Base-by-base conservation (phyloP, 2,329 filamentous ascomycete species). In the Fusarium coffeatum region DNA sequence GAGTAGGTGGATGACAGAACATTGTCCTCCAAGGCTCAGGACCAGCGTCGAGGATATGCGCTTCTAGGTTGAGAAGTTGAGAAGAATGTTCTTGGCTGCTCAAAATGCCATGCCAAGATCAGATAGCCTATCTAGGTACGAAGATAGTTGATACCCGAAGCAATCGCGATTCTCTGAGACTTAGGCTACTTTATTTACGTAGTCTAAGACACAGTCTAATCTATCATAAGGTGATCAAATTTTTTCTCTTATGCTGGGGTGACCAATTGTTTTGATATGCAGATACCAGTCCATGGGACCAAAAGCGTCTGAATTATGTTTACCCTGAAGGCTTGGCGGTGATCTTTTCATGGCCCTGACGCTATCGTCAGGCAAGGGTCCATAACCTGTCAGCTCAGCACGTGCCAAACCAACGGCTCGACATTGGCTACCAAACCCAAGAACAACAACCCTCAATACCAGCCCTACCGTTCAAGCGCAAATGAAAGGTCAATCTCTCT, bases 171-270 rank as follows among this genome's bases (percentile, higher is more conserved):
- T 25, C 23, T 25, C 23, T 25, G 23, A 27, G 11, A 28, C 27
- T 13, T 2, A 6, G 12, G 2, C 6, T 15, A 30, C 6, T 15
- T 15, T 15, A 3, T 13, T 4, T 8, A 15, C 7, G 28, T 30
- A 15, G 6, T 7, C 28, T 15, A 3, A 8, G 15, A 8, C 1
- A 10, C 1, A 11, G 2, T 30, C 12, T 15, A 15, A 30, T 6
- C 12, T 30, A 3, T 30, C 12, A 6, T 9, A 34, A 37, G 5
- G 9, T 11, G 5, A 11, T 37, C 5, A 37, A 37, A 37, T 6
- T 2, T 11, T 37, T 37, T 37, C 16, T 6, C 32, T 34, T 11
- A 3, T 27, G 8, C 25, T 25, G 25, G 9, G 25, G 25, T 25
- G n/a, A n/a, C 25, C 28, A 13, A 13, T 30, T 13, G 4, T 13